Conservation (phyloP, 208 protist genomes). For the Leishmania major region DNA sequence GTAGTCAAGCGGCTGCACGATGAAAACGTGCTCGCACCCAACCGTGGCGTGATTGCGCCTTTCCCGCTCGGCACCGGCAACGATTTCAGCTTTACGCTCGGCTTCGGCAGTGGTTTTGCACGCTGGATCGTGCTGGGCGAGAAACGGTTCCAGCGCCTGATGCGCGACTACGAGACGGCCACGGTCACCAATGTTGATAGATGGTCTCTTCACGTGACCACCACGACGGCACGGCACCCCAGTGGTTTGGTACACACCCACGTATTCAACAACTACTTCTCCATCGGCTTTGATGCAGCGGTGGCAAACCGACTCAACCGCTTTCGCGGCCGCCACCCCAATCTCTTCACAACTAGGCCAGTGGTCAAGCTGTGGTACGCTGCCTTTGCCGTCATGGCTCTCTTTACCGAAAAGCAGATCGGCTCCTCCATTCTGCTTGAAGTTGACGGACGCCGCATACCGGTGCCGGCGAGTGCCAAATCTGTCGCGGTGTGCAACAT, state of each 20-base stretch:
- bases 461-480: conserved; percentile 47
- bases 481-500: conserved; percentile 63
- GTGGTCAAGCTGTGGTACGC: conserved; percentile 74
- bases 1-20: conserved; percentile 43
- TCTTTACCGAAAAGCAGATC: conserved; percentile 39
- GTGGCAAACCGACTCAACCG: conserved; percentile 42
- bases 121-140: conserved; percentile 44
- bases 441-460: conserved; percentile 37
- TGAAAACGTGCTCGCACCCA: neutral
- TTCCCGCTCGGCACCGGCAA: conserved; percentile 81
- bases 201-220: conserved; percentile 39
- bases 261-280: conserved; percentile 76
- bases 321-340: conserved; percentile 40
- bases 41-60: conserved; percentile 39
- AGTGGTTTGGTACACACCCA: conserved; percentile 7
- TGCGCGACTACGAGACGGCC: conserved; percentile 27
- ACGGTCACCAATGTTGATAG: conserved; percentile 39
- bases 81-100: conserved; percentile 62
- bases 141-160: conserved; percentile 33
- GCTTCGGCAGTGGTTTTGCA: conserved; percentile 63
- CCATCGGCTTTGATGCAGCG: conserved; percentile 63
- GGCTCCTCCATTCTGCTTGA: conserved; percentile 10
- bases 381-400: conserved; percentile 38
- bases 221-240: conserved; percentile 1
- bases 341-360: conserved; percentile 42